Evolutionary conservation across 805 yeast genomes (phyloP), one percentile per base, ranked within the genome.

Genomic region (Cyberlindnera xishuangbannaensis): DNA sequence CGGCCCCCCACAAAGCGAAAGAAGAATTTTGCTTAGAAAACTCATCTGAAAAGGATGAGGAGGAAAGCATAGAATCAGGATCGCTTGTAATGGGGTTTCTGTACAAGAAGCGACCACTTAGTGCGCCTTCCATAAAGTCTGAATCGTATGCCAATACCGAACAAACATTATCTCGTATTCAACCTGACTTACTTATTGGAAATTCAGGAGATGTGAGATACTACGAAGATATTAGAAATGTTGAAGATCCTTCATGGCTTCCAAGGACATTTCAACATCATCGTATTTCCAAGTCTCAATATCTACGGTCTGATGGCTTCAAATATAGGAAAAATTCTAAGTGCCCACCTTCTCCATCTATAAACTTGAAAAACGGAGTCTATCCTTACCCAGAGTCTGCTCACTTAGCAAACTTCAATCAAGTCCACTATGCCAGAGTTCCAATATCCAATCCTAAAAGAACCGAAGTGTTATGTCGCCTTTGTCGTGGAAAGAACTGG

Each of bases 401-500:
- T 2, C 30, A 31, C 9, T 31, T 32, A 27, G 25, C 27, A 6
- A 30, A 28, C 25, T 35, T 36, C 17, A n/a, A 17, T 2, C 28
- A 32, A 15, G 25, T 33, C 22, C 41, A 40, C 23, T 43, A 41
- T 26, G 34, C 41, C 18, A 42, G 49, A 30, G 6, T 23, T 2
- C 16, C 9, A 4, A 37, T 34, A 29, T 8, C 12, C 28, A 30
- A 8, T 13, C 13, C 14, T 15, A 29, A 27, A 21, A 16, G 17
- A 6, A 15, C 10, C 9, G 47, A 50, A 15, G 35, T 42, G 15
- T 28, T 51, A 22, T 51, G 56, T 34, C 47, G 53, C 6, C 36
- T 50, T n/a, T 51, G 56, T 28, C 40, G 48, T 15, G 56, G 56
- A 3, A 31, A 37, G 17, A 45, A 50, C 26, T 50, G 56, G 56